These are phyloP conservation scores for Phytophthora aleatoria DNA, from an alignment of 352 stramenopile species.

Conservation along the genomic window DNA sequence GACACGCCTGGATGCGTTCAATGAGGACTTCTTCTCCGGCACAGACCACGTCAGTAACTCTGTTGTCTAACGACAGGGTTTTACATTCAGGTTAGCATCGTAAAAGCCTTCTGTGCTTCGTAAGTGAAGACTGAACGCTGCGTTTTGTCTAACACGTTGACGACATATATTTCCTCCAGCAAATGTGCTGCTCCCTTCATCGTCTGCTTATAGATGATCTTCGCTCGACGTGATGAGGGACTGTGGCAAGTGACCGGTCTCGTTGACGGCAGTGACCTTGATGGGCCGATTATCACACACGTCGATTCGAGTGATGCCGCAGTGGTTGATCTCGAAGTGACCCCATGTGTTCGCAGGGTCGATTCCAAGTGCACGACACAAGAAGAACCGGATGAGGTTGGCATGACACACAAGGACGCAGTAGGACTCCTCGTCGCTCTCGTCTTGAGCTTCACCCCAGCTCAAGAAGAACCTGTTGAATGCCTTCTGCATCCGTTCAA, in stretches of 20 bases:
- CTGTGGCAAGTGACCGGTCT: slow-evolving; percentile 76
- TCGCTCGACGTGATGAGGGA: slow-evolving; percentile 86
- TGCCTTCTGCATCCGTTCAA: slow-evolving; percentile 66
- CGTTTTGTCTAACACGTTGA: slow-evolving; percentile 35
- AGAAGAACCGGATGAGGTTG: slow-evolving; percentile 84
- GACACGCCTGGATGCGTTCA: slow-evolving; percentile 36
- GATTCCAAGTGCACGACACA: slow-evolving; percentile 75
- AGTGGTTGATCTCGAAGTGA: slow-evolving; percentile 89
- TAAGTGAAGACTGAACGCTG: slow-evolving; percentile 9
- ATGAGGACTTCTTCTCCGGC: slow-evolving; percentile 42
- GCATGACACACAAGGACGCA: slow-evolving; percentile 84
- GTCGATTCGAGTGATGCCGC: slow-evolving; percentile 78
- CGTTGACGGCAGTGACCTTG: slow-evolving; percentile 81
- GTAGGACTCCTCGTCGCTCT: slow-evolving; percentile 58
- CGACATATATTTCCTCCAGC: slow-evolving; percentile 29
- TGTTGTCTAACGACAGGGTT: slow-evolving; percentile 26
- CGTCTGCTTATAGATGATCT: slow-evolving; percentile 67
- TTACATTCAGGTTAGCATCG: slow-evolving; percentile 26
- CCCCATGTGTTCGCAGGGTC: slow-evolving; percentile 65
- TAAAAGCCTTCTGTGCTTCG: slow-evolving; percentile 3
- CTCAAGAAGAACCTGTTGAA: slow-evolving; percentile 56
- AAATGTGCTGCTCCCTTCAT: slow-evolving; percentile 13
- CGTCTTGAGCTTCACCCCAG: slow-evolving; percentile 27
- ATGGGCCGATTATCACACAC: slow-evolving; percentile 66
- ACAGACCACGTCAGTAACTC: slow-evolving; percentile 46